These are phyloP conservation scores for Fusarium subglutinans DNA, from an alignment of 2,329 filamentous ascomycete genomes.

Conservation along the genomic window DNA sequence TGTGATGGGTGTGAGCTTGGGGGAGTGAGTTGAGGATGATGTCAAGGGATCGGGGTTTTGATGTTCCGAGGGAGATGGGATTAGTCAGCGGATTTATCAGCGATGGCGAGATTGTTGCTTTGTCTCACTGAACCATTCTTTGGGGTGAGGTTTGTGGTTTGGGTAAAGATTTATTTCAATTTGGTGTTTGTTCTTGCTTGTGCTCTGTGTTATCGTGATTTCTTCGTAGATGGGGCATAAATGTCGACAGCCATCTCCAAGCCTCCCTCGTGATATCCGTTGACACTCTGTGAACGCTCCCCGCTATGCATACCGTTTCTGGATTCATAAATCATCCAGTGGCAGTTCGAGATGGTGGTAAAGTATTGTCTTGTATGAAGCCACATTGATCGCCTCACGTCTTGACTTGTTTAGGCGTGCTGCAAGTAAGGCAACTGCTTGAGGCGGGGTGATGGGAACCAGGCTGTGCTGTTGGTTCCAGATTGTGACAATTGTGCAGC, in stretches of 20 bases:
- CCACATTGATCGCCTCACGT: accelerated
- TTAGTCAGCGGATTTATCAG: constrained; percentile 22
- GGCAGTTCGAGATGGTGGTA: accelerated
- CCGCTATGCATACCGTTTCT: constrained; percentile 8
- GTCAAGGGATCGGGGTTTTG: constrained; percentile 19
- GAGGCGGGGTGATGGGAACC: neutral
- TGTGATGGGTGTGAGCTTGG: neutral
- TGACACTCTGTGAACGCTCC: neutral
- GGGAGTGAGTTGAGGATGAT: constrained; percentile 2
- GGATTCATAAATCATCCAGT: neutral
- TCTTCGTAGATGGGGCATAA: too few species aligned
- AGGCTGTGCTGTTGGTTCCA: constrained; percentile 10
- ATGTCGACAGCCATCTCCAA: too few species aligned
- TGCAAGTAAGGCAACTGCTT: neutral
- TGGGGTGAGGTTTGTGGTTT: accelerated
- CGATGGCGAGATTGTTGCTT: neutral
- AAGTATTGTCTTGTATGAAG: accelerated
- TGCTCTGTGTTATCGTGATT: too few species aligned
- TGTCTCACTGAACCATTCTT: neutral
- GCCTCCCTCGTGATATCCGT: neutral
- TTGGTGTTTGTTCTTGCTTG: neutral
- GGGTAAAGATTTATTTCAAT: accelerated
- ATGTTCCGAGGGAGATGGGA: neutral
- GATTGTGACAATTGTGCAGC: neutral
- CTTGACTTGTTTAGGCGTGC: accelerated